These are phyloP conservation scores for Solanum megistacrolobum DNA, from an alignment of 257 asterid species.

Conservation along the genomic window DNA sequence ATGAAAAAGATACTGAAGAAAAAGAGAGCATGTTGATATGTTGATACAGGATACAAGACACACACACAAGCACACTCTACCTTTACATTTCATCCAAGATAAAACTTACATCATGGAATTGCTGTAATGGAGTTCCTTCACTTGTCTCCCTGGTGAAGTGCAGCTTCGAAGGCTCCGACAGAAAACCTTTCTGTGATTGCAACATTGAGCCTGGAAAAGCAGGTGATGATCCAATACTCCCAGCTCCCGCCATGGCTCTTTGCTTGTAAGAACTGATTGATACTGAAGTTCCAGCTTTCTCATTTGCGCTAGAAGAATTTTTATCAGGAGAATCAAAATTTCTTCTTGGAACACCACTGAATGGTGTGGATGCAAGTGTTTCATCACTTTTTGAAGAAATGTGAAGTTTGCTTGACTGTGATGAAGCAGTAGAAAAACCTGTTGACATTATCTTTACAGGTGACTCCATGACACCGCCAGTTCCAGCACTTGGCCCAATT, in stretches of 20 bases:
- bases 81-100: conserved; percentile 6
- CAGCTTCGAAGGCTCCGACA: conserved; percentile 27
- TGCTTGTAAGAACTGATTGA: conserved; percentile 30
- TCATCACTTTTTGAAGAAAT: conserved; percentile 7
- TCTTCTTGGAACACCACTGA: conserved; percentile 12
- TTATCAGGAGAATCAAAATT: conserved; percentile 18
- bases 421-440: conserved; percentile 22
- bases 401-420: conserved; percentile 9
- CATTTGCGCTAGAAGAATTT: conserved; percentile 28
- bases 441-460: conserved; percentile 19
- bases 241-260: conserved; percentile 18
- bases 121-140: conserved; percentile 42
- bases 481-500: conserved; percentile 17
- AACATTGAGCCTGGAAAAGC: conserved; percentile 24
- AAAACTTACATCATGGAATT: conserved; percentile 56
- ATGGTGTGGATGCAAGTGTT: conserved; percentile 11
- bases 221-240: conserved; percentile 21
- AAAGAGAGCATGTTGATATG: neutral
- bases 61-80: neutral
- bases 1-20: neutral
- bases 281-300: conserved; percentile 23
- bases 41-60: neutral
- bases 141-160: conserved; percentile 32
- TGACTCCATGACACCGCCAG: conserved; percentile 20
- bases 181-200: conserved; percentile 19